Base-by-base conservation (phyloP, 2,329 filamentous ascomycete genomes). In the Botryotinia convoluta region DNA sequence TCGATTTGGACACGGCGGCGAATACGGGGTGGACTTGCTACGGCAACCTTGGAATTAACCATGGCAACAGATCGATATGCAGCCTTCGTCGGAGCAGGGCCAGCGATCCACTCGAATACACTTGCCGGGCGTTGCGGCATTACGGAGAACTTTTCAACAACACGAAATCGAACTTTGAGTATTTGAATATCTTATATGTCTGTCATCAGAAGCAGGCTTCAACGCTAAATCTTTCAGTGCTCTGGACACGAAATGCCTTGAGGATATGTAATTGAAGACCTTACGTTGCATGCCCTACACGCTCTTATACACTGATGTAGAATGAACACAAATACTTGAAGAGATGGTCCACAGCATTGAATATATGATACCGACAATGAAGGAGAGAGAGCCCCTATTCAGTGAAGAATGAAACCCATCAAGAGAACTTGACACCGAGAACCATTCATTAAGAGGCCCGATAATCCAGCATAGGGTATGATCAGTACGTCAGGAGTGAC, bases 41-140 rank as follows among this genome's bases (percentile, higher is more conserved):
- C n/a, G 20, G 22, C 4, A 42, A 57, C 8, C 54, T 29, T 57
- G 26, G 48, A n/a, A 12, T 32, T 68, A 1, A 37, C 35, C 3
- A 42, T 57, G 26, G 26, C 3, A 26, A 57, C n/a, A 22, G 65
- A 39, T 68, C 65, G 9, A 57, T 68, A 68, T 68, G 65, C 65
- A 42, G 65, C 35, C 7, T 68, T 68, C 1, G 48, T 68, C 22
- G 65, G 48, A 18, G 65, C 65, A 12, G 65, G 65, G 6, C 65
- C 65, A 42, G 65, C 65, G 20, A 68, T 57, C 65, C 65, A 68
- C 29, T 68, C 65, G 7, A 68, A 42, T 2, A 68, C 48, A 68
- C 48, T 68, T 57, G 65, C 48, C 4, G 65, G 65, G 48, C 48
- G 65, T 57, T 57, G 65, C n/a, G 65, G 65, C 65, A 68, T 68